Base-by-base conservation (phyloP, 2,329 filamentous ascomycete species). In the Passalora sequoiae region DNA sequence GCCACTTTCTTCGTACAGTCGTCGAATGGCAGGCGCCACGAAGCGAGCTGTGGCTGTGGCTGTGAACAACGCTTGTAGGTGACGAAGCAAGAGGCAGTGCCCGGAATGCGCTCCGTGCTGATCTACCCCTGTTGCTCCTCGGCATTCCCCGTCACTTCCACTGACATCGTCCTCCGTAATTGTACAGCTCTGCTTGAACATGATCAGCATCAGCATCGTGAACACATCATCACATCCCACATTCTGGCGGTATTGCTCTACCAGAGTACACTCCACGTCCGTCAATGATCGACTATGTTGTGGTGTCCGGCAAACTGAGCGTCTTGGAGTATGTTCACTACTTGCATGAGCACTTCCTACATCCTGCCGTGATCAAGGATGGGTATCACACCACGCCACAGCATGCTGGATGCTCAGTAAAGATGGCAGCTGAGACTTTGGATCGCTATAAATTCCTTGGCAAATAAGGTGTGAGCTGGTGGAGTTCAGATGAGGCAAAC, bases 181-280 rank as follows among this genome's bases (percentile, higher is more conserved):
- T n/a, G n/a, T n/a, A n/a, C n/a, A n/a, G n/a, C n/a, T n/a, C n/a
- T n/a, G n/a, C n/a, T n/a, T n/a, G n/a, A n/a, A n/a, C n/a, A n/a
- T n/a, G n/a, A n/a, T n/a, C n/a, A n/a, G n/a, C n/a, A n/a, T n/a
- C n/a, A n/a, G n/a, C n/a, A n/a, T n/a, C n/a, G n/a, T n/a, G n/a
- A n/a, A n/a, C n/a, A n/a, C n/a, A n/a, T n/a, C n/a, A n/a, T n/a
- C n/a, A n/a, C n/a, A n/a, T n/a, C n/a, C 89, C 89, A 1, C 89
- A 95, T 69, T 87, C 82, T 1, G 89, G 89, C 15, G 89, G 89
- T 54, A 89, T 96, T 2, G 89, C 89, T 4, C 73, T 96, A 51
- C 88, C 89, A 27, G 89, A 96, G 68, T 95, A 95, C 71, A 95
- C 89, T 0, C 87, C 94, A 72, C 89, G 95, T 68, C 69, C 95